Conservation (phyloP, 139 green algal species). For the Nannochloris sp. region DNA sequence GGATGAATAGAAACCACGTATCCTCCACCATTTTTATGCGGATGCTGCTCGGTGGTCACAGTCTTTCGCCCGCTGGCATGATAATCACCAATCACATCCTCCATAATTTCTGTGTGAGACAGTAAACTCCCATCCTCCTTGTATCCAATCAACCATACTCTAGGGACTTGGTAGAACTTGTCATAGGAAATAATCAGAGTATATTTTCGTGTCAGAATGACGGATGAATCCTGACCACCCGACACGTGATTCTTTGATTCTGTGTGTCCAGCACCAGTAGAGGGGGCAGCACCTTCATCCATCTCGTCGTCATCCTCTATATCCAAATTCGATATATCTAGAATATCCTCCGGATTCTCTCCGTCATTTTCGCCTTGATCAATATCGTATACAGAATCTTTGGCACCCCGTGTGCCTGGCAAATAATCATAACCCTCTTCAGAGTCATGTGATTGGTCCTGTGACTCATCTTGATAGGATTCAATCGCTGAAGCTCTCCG, state of each 20-base stretch:
- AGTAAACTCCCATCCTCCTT: slow-evolving; percentile 59
- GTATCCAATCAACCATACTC: slow-evolving; percentile 83
- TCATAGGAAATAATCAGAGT: slow-evolving; percentile 90
- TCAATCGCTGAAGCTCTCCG: slow-evolving; percentile 49
- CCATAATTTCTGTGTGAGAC: slow-evolving; percentile 51
- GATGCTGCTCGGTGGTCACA: slow-evolving; percentile 78
- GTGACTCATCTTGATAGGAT: background rate
- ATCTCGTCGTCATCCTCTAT: slow-evolving; percentile 34
- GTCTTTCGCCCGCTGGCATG: slow-evolving; percentile 73
- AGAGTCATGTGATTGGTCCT: background rate
- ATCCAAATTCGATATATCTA: slow-evolving; percentile 68
- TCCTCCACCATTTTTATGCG: slow-evolving; percentile 43
- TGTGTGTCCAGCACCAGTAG: too few species aligned
- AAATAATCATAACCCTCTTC: background rate
- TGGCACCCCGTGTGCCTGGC: background rate
- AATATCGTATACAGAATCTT: background rate
- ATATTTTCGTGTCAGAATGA: slow-evolving; percentile 76
- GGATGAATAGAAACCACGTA: slow-evolving; percentile 77
- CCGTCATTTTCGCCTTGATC: background rate
- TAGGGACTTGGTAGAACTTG: slow-evolving; percentile 78
- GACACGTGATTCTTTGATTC: background rate
- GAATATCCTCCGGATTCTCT: slow-evolving; percentile 32
- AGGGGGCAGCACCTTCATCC: slow-evolving; percentile 36
- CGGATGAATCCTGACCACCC: slow-evolving; percentile 7
- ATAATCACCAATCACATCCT: slow-evolving; percentile 58